Percentiles rank a stretch among this genome's conserved stretches.
These are phyloP conservation scores for Apiotrichum siamense DNA, from an alignment of 1,284 basidiomycete species.

Conservation along the genomic window DNA sequence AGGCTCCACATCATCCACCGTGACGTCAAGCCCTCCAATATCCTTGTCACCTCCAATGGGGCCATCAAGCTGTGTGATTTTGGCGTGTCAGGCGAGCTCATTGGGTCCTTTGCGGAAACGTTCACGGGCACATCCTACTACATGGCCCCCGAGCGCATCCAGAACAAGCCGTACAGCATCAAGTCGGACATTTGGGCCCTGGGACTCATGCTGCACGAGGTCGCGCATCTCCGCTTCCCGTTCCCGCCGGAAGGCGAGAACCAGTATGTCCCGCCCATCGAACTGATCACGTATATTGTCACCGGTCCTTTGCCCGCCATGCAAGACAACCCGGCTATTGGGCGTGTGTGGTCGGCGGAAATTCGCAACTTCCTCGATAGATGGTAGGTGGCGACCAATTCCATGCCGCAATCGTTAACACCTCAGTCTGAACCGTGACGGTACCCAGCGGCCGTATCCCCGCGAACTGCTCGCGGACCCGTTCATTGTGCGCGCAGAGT, in stretches of 20 bases:
- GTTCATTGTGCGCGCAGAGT: conserved; percentile 74
- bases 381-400: conserved; percentile 64
- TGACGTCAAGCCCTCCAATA: conserved; percentile 96
- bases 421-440: conserved; percentile 37
- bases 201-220: conserved; percentile 89
- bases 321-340: conserved; percentile 53
- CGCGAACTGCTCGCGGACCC: conserved; percentile 78
- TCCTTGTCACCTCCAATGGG: conserved; percentile 78
- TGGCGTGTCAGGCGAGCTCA: conserved; percentile 90
- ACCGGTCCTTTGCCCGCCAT: conserved; percentile 74
- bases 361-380: conserved; percentile 90
- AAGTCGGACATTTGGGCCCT: conserved; percentile 97
- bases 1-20: conserved; percentile 87
- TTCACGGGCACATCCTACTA: conserved; percentile 97
- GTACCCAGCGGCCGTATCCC: conserved; percentile 69
- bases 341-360: conserved; percentile 65
- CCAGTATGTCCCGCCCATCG: conserved; percentile 71
- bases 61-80: conserved; percentile 92
- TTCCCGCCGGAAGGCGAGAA: conserved; percentile 74
- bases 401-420: conserved; percentile 10
- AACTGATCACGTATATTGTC: conserved; percentile 87
- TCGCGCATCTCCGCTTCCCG: conserved; percentile 86
- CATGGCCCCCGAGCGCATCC: conserved; percentile 97
- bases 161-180: conserved; percentile 88
- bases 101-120: conserved; percentile 84